A percentile compares a stretch with the other conserved stretches of the same genome.
Conservation (phyloP, 768 basidiomycete genomes). For the Lyophyllum atratum region DNA sequence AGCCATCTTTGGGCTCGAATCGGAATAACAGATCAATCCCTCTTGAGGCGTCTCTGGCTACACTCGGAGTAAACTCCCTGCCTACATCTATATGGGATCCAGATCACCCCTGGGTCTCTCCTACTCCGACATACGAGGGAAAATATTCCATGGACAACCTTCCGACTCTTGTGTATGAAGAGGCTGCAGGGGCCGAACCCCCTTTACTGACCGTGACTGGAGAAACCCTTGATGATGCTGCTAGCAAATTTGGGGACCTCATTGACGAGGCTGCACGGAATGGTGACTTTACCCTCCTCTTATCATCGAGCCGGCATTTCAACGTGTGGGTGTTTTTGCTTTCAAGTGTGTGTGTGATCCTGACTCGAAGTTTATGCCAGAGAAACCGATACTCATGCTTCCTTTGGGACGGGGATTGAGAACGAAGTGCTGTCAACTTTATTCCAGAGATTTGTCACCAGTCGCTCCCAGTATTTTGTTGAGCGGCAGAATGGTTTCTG, state of each 20-base stretch:
- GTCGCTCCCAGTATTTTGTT: background rate
- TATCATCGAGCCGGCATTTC: background rate
- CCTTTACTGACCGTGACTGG: background rate
- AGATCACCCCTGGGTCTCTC: background rate
- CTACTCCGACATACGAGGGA: background rate
- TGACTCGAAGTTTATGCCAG: no score
- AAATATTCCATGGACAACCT: background rate
- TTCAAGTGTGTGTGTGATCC: background rate
- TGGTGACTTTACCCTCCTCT: background rate
- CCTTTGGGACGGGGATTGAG: background rate
- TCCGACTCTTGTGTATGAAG: background rate
- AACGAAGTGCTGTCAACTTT: background rate
- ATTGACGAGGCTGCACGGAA: background rate
- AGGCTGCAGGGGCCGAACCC: background rate
- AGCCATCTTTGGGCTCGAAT: no score
- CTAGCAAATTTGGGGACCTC: background rate
- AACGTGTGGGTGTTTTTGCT: background rate
- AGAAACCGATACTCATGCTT: background rate
- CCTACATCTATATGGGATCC: background rate
- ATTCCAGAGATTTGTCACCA: background rate
- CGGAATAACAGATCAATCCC: background rate
- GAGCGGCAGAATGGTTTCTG: background rate
- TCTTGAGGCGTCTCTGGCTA: background rate
- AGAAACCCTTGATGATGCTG: background rate
- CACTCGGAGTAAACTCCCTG: background rate